Evolutionary conservation across 495 filamentous ascomycete genomes (phyloP).

Genomic region (Viridothelium virens): DNA sequence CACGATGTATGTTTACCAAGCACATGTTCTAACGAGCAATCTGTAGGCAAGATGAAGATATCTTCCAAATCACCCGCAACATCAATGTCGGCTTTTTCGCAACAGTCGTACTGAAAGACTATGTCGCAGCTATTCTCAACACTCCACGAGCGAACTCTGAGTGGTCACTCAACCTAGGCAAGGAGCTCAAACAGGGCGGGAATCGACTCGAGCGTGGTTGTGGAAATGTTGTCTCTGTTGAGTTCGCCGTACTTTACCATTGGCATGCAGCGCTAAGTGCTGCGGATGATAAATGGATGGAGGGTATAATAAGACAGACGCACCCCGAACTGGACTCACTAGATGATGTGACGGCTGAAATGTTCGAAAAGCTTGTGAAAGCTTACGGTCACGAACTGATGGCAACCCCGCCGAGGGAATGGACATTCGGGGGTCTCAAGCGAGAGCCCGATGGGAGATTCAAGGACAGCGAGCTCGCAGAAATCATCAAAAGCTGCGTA

Average conservation of each 20-base stretch:
- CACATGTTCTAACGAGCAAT: not conserved
- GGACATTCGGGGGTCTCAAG: slow-evolving; percentile 52
- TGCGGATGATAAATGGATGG: slow-evolving; percentile 32
- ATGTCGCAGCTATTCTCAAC: slow-evolving; percentile 32
- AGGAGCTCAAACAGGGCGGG: slow-evolving; percentile 26
- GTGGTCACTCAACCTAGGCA: slow-evolving; percentile 29
- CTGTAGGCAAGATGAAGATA: slow-evolving; percentile 31
- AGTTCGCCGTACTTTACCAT: slow-evolving; percentile 33
- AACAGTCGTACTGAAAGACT: slow-evolving; percentile 29
- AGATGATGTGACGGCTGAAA: slow-evolving; percentile 42
- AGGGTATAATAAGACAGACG: slow-evolving; percentile 19
- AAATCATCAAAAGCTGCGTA: slow-evolving; percentile 49
- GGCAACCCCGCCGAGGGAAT: slow-evolving; percentile 44
- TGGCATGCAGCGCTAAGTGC: slow-evolving; percentile 32
- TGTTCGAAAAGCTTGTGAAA: slow-evolving; percentile 47
- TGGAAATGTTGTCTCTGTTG: slow-evolving; percentile 32
- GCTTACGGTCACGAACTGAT: slow-evolving; percentile 45
- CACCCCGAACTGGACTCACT: slow-evolving; percentile 25
- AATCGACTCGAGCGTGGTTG: slow-evolving; percentile 28
- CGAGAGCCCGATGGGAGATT: slow-evolving; percentile 50
- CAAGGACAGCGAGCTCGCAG: slow-evolving; percentile 52
- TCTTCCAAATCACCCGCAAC: slow-evolving; percentile 31
- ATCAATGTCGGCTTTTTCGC: slow-evolving; percentile 35
- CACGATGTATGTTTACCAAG: not conserved
- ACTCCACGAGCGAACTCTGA: slow-evolving; percentile 31